phyloP scores from a whole-genome alignment of 495 filamentous ascomycete genomes.

The Pyrenula aspistea region DNA sequence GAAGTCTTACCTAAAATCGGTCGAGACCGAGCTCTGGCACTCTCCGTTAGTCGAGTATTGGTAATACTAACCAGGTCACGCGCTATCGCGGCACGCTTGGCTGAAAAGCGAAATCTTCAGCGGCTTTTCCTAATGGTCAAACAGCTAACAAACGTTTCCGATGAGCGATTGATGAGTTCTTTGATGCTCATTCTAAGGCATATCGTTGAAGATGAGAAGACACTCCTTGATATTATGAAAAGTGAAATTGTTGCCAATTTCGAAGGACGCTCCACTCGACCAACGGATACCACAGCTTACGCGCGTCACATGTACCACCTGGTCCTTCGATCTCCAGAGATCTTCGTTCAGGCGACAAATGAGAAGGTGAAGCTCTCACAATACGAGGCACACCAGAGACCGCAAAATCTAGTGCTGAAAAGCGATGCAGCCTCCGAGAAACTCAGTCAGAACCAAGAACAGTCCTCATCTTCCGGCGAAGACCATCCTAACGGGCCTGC shows the following conservation, averaged over 20 bases:
- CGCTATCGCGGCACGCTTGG: slow-evolving; percentile 59
- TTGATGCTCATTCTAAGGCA: slow-evolving; percentile 86
- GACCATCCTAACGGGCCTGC: slow-evolving; percentile 15
- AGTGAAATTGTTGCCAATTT: slow-evolving; percentile 75
- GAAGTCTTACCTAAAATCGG: slow-evolving; percentile 75
- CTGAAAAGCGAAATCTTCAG: slow-evolving; percentile 80
- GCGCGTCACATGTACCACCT: slow-evolving; percentile 71
- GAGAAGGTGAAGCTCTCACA: slow-evolving; percentile 63
- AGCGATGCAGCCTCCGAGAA: slow-evolving; percentile 26
- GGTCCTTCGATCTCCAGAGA: slow-evolving; percentile 67
- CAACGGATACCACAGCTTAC: slow-evolving; percentile 59
- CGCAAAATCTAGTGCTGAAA: slow-evolving; percentile 47
- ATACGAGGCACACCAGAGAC: slow-evolving; percentile 46
- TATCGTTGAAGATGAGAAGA: slow-evolving; percentile 86
- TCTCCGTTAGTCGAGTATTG: slow-evolving; percentile 74
- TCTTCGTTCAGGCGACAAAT: slow-evolving; percentile 85
- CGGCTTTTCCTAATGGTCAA: slow-evolving; percentile 89
- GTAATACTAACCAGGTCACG: slow-evolving; percentile 79
- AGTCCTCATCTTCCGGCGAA: slow-evolving; percentile 11
- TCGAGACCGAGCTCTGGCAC: slow-evolving; percentile 73
- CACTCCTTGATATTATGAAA: slow-evolving; percentile 82
- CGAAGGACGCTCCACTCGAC: slow-evolving; percentile 46
- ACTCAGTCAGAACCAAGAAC: slow-evolving; percentile 13
- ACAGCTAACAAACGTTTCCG: slow-evolving; percentile 68
- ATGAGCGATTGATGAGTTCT: slow-evolving; percentile 61